Evolutionary conservation across 176 grass and related monocot species (phyloP), one percentile per base, ranked within the genome.

Genomic region (Bolboschoenus planiculmis): DNA sequence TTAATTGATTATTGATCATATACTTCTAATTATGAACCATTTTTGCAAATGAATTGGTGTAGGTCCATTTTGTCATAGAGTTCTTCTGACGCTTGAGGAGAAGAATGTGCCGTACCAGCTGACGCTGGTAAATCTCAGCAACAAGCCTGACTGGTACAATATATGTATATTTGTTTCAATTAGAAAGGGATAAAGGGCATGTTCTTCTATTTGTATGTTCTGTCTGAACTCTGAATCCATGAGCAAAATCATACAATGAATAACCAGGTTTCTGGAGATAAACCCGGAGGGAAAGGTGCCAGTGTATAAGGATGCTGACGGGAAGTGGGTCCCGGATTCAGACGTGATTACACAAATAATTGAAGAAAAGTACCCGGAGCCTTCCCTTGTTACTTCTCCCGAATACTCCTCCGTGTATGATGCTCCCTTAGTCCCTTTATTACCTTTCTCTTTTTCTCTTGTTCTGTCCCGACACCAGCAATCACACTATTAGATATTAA

Each of bases 211-310:
- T 40, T 18, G 14, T 53, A 53, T 9, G 18, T 16, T 53, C 50
- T 14, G 11, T 18, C 4, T 81, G 10, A 16, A 76, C 5, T 62
- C 68, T 67, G 20, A 35, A 29, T 33, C 35, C 3, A 57, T 81
- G 27, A 70, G 70, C 56, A 50, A 57, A 11, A 46, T 1, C 31
- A 82, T 85, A 24, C 20, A 80, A 80, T 75, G 7, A 84, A 78
- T 30, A 82, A 23, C 47, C 76, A 97, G 92, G 95, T 94, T 97
- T 85, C 72, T 94, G 57, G 81, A 89, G 88, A 89, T 97, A 34
- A 97, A 61, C 65, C 95, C 95, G 21, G 88, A 91, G 58, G 94
- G 95, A 15, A 97, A 94, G 88, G 95, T 97, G 11, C 95, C 95
- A 46, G 90, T 92, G 44, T 83, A 89, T 59, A 94, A 94, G 29